A percentile compares a stretch with the other conserved stretches of the same genome.
Conservation (phyloP, 1,139 yeast species). For the Taphrina betulina region DNA sequence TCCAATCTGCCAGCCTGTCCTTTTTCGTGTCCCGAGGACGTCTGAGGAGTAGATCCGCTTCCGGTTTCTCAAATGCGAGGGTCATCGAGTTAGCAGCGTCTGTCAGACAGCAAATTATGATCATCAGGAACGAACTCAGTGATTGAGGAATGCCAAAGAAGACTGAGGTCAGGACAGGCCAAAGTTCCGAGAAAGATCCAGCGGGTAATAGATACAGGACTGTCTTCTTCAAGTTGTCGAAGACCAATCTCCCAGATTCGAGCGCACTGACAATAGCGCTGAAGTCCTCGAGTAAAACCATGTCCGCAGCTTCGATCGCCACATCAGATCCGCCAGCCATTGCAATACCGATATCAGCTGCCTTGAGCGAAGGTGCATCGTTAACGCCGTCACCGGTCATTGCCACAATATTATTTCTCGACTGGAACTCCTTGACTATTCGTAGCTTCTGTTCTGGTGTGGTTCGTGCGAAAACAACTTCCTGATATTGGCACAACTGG, state of each 20-base stretch:
- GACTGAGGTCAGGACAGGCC: constrained; percentile 55
- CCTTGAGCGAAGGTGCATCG: constrained; percentile 76
- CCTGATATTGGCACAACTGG: constrained; percentile 46
- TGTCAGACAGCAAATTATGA: constrained; percentile 48
- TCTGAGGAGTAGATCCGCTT: constrained; percentile 49
- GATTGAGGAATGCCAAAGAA: constrained; percentile 55
- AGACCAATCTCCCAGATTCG: constrained; percentile 53
- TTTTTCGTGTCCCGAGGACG: constrained; percentile 51
- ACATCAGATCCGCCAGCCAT: constrained; percentile 56
- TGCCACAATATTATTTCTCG: constrained; percentile 55
- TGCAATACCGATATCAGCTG: constrained; percentile 79
- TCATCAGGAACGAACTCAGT: constrained; percentile 55
- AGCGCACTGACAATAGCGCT: constrained; percentile 54
- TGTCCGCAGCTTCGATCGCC: constrained; percentile 60
- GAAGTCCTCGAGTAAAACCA: constrained; percentile 49
- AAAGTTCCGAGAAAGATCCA: constrained; percentile 55
- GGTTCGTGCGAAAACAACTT: constrained; percentile 55
- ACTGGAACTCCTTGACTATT: constrained; percentile 54
- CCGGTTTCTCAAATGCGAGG: constrained; percentile 47
- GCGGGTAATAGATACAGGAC: constrained; percentile 57
- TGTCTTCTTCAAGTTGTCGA: constrained; percentile 55
- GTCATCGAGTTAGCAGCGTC: constrained; percentile 33
- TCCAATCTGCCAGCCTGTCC: constrained; percentile 51
- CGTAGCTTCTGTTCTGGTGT: constrained; percentile 57
- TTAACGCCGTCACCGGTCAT: constrained; percentile 83